phyloP scores from a whole-genome alignment of 1,139 yeast species.

The Taphrina deformans region DNA sequence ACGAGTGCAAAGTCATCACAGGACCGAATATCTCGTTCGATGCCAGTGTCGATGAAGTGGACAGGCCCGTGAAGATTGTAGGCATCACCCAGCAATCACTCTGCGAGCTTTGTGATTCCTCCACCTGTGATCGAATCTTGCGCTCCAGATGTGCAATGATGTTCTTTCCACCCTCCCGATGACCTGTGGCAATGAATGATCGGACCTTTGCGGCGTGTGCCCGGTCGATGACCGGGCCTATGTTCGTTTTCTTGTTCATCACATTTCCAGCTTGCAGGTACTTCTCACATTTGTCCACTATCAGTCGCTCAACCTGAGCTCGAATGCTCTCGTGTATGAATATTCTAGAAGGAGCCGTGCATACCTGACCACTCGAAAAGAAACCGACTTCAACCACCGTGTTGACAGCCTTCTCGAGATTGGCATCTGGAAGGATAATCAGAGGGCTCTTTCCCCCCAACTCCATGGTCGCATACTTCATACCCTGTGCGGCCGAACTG shows the following conservation, averaged over 20 bases:
- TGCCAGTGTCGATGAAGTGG: conserved; percentile 9
- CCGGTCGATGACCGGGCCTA: conserved; percentile 9
- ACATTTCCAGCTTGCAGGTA: conserved; percentile 8
- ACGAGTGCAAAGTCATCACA: conserved; percentile 72
- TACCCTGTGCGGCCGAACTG: conserved; percentile 67
- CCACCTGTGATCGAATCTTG: conserved; percentile 1
- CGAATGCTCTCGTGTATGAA: conserved; percentile 74
- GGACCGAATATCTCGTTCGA: conserved; percentile 87
- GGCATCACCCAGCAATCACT: conserved; percentile 20
- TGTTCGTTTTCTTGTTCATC: background rate
- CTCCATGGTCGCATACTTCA: conserved; percentile 79
- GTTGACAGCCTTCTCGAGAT: conserved; percentile 62
- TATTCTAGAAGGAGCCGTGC: conserved; percentile 83
- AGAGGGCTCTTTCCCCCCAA: conserved; percentile 87
- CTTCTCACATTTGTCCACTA: conserved; percentile 3
- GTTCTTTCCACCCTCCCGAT: conserved; percentile 17
- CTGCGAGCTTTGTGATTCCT: background rate
- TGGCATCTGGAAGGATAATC: conserved; percentile 72
- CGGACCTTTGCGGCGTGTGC: conserved; percentile 15
- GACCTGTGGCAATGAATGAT: conserved; percentile 19
- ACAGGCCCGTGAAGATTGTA: conserved; percentile 24
- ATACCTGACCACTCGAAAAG: conserved; percentile 85
- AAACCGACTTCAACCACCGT: conserved; percentile 63
- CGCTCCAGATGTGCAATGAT: conserved; percentile 10
- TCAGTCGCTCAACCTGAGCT: conserved; percentile 64